phyloP scores from a whole-genome alignment of 2,329 filamentous ascomycete species.

The Monosporascus sp. region DNA sequence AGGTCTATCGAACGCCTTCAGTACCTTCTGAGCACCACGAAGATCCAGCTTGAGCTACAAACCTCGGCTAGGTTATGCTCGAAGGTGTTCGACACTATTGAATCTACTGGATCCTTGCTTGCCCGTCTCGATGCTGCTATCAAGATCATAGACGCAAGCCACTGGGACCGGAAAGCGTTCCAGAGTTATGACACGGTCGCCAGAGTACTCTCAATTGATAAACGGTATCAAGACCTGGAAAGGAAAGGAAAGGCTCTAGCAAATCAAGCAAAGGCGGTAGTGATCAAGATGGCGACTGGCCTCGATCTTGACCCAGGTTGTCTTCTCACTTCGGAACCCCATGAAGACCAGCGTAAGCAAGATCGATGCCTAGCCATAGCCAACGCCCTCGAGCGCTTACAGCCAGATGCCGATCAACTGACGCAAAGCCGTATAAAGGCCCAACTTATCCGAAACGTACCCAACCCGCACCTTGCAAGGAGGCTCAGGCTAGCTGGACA shows the following conservation, averaged over 20 bases:
- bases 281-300: constrained; percentile 18
- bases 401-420: constrained; percentile 6
- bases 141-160: constrained; percentile 5
- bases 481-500: constrained; percentile 12
- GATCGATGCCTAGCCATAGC: constrained; percentile 10
- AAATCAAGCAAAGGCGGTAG: constrained; percentile 11
- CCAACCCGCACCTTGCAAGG: constrained; percentile 12
- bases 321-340: constrained; percentile 8
- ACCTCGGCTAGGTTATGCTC: constrained; percentile 4
- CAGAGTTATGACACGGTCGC: constrained; percentile 10
- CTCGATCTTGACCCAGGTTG: constrained; percentile 15
- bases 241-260: constrained; percentile 10
- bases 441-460: constrained; percentile 16
- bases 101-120: constrained; percentile 3
- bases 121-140: constrained; percentile 9
- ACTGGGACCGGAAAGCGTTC: constrained; percentile 4
- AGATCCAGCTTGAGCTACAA: constrained; percentile 11
- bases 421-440: constrained; percentile 11
- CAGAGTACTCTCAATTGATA: constrained; percentile 14
- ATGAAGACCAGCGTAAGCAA: constrained; percentile 1
- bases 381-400: constrained; percentile 16
- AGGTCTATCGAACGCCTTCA: constrained; percentile 4
- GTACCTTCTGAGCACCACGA: constrained; percentile 5
- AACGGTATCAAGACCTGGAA: constrained; percentile 14
- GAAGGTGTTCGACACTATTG: constrained; percentile 1